Conservation (phyloP, 176 grass and related monocot species). For the Triticum dicoccoides region DNA sequence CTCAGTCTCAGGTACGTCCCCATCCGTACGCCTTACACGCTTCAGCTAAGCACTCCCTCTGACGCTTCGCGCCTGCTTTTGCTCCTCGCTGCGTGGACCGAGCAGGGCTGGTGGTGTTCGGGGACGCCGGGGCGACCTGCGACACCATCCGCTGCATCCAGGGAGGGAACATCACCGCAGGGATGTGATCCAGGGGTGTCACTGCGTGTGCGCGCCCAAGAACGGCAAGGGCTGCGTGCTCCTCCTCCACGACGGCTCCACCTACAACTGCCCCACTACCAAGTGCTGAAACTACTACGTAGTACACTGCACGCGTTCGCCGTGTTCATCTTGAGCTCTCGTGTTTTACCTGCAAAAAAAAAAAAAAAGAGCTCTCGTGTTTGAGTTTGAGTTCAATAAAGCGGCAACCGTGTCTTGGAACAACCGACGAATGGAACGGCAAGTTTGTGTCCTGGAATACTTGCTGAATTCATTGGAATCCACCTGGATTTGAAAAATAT, state of each 20-base stretch:
- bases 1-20: neutral
- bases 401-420: neutral
- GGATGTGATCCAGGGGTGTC: too few relatives aligned
- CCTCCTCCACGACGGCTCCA: neutral
- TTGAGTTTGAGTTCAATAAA: neutral
- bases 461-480: neutral
- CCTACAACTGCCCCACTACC: neutral
- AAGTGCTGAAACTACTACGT: neutral
- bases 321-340: neutral
- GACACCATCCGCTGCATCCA: neutral
- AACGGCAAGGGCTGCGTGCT: slow-evolving; percentile 30
- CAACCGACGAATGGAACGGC: neutral
- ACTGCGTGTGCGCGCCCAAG: slow-evolving; percentile 22
- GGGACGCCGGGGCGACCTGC: neutral
- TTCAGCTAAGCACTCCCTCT: too few relatives aligned
- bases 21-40: too few relatives aligned
- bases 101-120: slow-evolving; percentile 19
- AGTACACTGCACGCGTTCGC: neutral
- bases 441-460: neutral
- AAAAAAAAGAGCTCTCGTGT: too few relatives aligned
- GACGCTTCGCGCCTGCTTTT: neutral
- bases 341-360: neutral
- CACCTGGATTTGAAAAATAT: neutral
- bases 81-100: neutral
- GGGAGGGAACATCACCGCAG: slow-evolving; percentile 20